A percentile compares a stretch with the other conserved stretches of the same genome.
Conservation (phyloP, 2,329 filamentous ascomycete genomes). For the Gaeumannomyces sp. region DNA sequence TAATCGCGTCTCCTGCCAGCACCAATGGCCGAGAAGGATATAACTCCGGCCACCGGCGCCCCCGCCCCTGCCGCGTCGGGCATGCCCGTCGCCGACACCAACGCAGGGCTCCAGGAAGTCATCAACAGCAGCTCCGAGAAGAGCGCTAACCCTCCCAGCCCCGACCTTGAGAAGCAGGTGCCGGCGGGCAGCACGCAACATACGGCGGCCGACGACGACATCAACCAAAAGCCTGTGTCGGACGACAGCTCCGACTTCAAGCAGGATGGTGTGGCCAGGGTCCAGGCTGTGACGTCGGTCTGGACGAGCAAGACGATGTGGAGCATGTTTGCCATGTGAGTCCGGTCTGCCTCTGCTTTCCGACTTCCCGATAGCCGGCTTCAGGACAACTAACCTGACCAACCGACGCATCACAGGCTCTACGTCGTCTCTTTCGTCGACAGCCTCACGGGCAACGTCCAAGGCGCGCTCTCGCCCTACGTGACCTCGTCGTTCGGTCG, state of each 20-base stretch:
- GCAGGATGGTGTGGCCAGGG: conserved; percentile 32
- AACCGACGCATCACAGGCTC: conserved; percentile 22
- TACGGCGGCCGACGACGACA: background rate
- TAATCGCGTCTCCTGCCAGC: background rate
- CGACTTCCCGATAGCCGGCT: background rate
- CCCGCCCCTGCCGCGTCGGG: background rate
- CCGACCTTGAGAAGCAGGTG: conserved; percentile 5
- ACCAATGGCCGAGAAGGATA: background rate
- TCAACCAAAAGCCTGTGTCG: background rate
- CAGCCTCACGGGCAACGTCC: conserved; percentile 28
- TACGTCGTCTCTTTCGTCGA: conserved; percentile 34
- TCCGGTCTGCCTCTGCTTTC: conserved; percentile 6
- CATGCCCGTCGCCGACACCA: conserved; percentile 5
- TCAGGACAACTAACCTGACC: background rate
- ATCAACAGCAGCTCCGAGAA: background rate
- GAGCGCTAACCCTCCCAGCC: background rate
- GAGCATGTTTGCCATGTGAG: conserved; percentile 34
- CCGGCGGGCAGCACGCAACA: background rate
- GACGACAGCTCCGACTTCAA: conserved; percentile 15
- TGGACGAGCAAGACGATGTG: conserved; percentile 32
- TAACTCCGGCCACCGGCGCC: background rate
- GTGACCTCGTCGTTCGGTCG: conserved; percentile 59
- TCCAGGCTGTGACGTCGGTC: conserved; percentile 33
- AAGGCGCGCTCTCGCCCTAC: conserved; percentile 51
- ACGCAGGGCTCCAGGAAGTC: background rate